Percentiles rank a stretch among this genome's conserved stretches.
Conservation (phyloP, 129 eudicot genomes). For the Tagetes patula region DNA sequence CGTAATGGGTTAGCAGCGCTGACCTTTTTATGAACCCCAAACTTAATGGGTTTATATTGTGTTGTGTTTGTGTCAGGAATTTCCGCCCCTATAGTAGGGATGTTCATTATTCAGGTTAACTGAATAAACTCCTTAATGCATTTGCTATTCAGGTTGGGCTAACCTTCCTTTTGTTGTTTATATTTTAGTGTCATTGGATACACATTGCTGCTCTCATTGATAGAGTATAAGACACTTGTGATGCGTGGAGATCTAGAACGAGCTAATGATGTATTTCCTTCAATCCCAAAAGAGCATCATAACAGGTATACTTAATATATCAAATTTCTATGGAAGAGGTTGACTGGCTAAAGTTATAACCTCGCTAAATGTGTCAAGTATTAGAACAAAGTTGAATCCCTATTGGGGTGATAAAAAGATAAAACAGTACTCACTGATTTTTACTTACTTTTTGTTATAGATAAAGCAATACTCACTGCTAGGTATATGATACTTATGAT, state of each 20-base stretch:
- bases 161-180: conserved; percentile 6
- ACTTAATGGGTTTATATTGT: not conserved
- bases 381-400: not conserved
- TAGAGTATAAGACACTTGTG: conserved; percentile 94
- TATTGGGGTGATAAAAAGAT: not conserved
- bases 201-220: conserved; percentile 82
- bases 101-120: not conserved
- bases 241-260: conserved; percentile 96
- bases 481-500: not conserved
- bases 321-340: conserved; percentile 3
- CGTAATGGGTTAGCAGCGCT: not conserved
- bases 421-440: not conserved
- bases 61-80: not conserved
- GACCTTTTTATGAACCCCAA: not conserved
- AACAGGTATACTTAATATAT: conserved; percentile 53
- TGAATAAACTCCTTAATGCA: not conserved
- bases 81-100: not conserved
- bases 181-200: conserved; percentile 80
- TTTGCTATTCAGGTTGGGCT: conserved; percentile 2
- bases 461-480: not conserved
- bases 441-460: not conserved
- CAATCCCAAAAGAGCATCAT: conserved; percentile 86
- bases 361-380: not conserved
- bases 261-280: conserved; percentile 74
- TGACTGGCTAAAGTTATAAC: not conserved